Percentiles rank a stretch among this genome's conserved stretches.
phyloP scores from a whole-genome alignment of 2,329 filamentous ascomycete species.

The Dactylonectria estremocensis region DNA sequence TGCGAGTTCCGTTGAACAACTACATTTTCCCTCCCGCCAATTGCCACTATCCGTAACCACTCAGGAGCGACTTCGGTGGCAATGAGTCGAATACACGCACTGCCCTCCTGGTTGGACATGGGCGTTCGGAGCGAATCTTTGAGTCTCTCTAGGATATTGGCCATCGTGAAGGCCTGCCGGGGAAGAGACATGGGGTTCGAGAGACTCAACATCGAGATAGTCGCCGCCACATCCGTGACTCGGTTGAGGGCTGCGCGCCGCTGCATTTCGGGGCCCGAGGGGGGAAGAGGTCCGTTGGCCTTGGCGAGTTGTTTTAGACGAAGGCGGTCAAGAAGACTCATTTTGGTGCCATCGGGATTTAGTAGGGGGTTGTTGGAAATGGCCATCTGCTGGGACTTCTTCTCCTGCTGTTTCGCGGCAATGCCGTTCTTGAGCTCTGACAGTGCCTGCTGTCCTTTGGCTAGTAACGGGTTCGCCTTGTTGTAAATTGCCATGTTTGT shows the following conservation, averaged over 20 bases:
- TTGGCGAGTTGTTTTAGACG: constrained; percentile 77
- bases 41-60: constrained; percentile 68
- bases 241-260: constrained; percentile 77
- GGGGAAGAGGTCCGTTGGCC: constrained; percentile 68
- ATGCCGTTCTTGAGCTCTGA: constrained; percentile 77
- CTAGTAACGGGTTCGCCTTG: constrained; percentile 70
- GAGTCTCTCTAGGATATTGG: constrained; percentile 74
- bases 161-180: constrained; percentile 76
- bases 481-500: constrained; percentile 48
- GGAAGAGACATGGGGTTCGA: constrained; percentile 65
- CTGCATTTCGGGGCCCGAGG: constrained; percentile 70
- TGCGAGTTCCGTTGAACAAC: constrained; percentile 66
- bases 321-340: constrained; percentile 83
- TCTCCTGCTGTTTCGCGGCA: constrained; percentile 65
- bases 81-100: constrained; percentile 65
- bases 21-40: constrained; percentile 70
- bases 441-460: constrained; percentile 79
- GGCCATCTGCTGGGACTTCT: constrained; percentile 55
- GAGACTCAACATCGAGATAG: constrained; percentile 76
- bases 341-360: constrained; percentile 66
- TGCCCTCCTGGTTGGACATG: constrained; percentile 67
- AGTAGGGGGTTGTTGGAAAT: constrained; percentile 51
- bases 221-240: constrained; percentile 76
- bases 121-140: constrained; percentile 76
- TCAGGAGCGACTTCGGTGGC: constrained; percentile 69